Evolutionary conservation across 2,329 filamentous ascomycete species (phyloP).

Genomic region (Amauroascus verrucosus): DNA sequence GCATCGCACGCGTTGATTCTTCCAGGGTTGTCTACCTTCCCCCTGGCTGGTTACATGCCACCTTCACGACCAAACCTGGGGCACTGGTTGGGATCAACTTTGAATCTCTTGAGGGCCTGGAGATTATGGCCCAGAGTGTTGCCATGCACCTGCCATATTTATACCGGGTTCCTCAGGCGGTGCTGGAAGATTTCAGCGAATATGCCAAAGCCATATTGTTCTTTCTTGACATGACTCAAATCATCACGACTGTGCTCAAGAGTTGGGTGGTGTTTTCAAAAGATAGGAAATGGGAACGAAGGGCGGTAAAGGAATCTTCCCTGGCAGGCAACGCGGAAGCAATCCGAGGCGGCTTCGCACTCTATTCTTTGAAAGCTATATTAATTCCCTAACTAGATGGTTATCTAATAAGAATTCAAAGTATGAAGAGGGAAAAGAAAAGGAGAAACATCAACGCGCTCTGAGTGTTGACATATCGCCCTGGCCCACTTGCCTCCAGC

Average conservation of each 20-base stretch:
- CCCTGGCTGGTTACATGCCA: constrained; percentile 10
- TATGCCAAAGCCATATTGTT: background rate
- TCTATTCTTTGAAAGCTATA: too few relatives aligned
- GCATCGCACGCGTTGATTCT: constrained; percentile 2
- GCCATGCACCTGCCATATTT: background rate
- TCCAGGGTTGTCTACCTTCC: constrained; percentile 6
- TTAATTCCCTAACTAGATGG: too few relatives aligned
- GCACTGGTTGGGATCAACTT: constrained; percentile 7
- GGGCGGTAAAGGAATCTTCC: background rate
- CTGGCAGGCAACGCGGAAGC: background rate
- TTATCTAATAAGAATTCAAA: too few relatives aligned
- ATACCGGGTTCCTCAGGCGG: background rate
- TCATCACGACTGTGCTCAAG: background rate
- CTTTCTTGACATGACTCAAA: constrained; percentile 1
- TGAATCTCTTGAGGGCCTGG: constrained; percentile 3
- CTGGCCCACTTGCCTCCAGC: too few relatives aligned
- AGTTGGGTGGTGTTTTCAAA: background rate
- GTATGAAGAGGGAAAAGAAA: too few relatives aligned
- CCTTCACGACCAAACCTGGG: constrained; percentile 2
- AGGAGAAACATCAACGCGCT: too few relatives aligned
- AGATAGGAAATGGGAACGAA: background rate
- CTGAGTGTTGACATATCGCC: too few relatives aligned
- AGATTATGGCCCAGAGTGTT: background rate
- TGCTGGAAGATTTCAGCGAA: background rate
- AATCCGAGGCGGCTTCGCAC: background rate